Conservation (phyloP, 1,139 yeast genomes). For the Candida sojae region DNA sequence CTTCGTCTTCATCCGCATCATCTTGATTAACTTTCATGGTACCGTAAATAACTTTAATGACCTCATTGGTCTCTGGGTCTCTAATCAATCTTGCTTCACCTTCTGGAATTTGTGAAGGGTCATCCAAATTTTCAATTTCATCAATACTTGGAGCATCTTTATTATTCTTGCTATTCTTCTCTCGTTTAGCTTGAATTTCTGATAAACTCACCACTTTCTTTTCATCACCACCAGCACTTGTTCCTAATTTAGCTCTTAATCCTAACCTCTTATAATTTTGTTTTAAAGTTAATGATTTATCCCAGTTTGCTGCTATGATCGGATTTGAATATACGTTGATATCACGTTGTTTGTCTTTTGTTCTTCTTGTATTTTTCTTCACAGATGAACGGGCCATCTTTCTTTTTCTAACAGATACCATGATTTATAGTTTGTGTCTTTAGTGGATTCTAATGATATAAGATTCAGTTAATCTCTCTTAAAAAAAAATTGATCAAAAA, state of each 20-base stretch:
- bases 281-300: slow-evolving; percentile 70
- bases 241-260: slow-evolving; percentile 63
- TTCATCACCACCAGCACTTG: slow-evolving; percentile 69
- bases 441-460: too few species aligned
- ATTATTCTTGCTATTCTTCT: slow-evolving; percentile 25
- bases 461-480: too few species aligned
- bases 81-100: slow-evolving; percentile 84
- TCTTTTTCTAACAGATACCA: slow-evolving; percentile 86
- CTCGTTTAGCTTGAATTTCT: slow-evolving; percentile 20
- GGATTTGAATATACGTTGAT: slow-evolving; percentile 71
- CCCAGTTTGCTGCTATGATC: slow-evolving; percentile 90
- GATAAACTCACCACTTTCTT: slow-evolving; percentile 44
- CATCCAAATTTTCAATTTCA: slow-evolving; percentile 43
- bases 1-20: slow-evolving; percentile 15
- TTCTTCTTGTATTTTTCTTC: slow-evolving; percentile 65
- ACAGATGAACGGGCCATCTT: slow-evolving; percentile 77
- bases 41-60: slow-evolving; percentile 71
- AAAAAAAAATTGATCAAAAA: neutral
- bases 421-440: slow-evolving; percentile 18
- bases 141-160: slow-evolving; percentile 33
- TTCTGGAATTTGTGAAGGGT: slow-evolving; percentile 63
- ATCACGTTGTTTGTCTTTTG: slow-evolving; percentile 67
- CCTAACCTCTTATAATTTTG: slow-evolving; percentile 86
- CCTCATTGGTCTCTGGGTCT: slow-evolving; percentile 68
- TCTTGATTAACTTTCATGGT: slow-evolving; percentile 41